Base-by-base conservation (phyloP, 2,329 filamentous ascomycete genomes). In the Colletotrichum scovillei region DNA sequence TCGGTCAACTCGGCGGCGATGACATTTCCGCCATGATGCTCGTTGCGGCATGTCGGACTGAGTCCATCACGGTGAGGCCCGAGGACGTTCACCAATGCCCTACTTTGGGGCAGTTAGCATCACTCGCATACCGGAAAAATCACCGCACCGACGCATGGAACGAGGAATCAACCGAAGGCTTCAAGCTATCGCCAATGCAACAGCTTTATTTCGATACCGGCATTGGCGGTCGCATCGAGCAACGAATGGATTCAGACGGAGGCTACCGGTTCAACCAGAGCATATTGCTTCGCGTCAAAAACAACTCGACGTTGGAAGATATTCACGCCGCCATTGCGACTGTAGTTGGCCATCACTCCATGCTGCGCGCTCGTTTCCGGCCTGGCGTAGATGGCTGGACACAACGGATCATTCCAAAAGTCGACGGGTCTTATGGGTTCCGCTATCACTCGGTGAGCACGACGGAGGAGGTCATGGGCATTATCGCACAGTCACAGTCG, bases 101-200 rank as follows among this genome's bases (percentile, higher is more conserved):
- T 63, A 83, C 82, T 2, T 75, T 86, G 5, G 78, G 81, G 1
- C 83, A 85, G 62, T 78, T 86, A 6, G 83, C 84, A 11, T 74
- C 77, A 4, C 74, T 83, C 56, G 84, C 83, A 1, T 80, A 76
- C 5, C 78, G 81, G 14, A 80, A 79, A 14, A 80, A 78, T 5
- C 77, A 77, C 11, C 72, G 81, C 57, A 77, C 76, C 4, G 78
- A 78, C 16, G 77, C 78, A 22, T 80, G 81, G 76, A 80, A 78
- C 38, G 84, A 82, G 28, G 77, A 82, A 49, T 77, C 77, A 1
- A 68, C 77, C 9, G 82, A 84, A 24, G 80, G 73, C 38, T 89
- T 88, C 74, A 84, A 85, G 11, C 81, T 89, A 11, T 86, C 88
- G 1, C 84, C 88, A 3, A 89, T 89, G 84, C 88, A 90, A 78